Evolutionary conservation across 202 grass and related monocot species (phyloP), one percentile per base, ranked within the genome.

Genomic region (Carex arenaria): DNA sequence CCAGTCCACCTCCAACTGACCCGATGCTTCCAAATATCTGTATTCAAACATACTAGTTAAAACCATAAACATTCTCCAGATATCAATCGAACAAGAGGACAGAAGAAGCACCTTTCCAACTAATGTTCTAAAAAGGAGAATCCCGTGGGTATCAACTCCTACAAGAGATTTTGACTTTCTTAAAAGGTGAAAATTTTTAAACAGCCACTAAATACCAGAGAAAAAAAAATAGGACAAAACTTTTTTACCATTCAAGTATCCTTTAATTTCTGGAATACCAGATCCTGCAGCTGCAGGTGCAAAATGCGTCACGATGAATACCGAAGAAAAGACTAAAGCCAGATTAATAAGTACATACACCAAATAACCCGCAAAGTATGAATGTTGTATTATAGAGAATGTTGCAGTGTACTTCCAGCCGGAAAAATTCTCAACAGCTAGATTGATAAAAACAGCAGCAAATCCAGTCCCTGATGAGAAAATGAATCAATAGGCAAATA

Each of bases 1-100:
- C 93, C 85, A 98, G 80, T 79, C 96, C 96, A 80, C 96, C 96
- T 88, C 96, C 96, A 87, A 98, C 96, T 45, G 96, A 98, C 67
- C 96, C 96, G 73, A 98, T 98, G 89, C 96, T 98, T 84, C 96
- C 96, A 86, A 98, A 95, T 84, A 98, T 95, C 96, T 98, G 80
- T 84, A 86, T 38, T 60, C 64, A 86, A 60, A 89, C 47, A 56
- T 7, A 88, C 47, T 14, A 87, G 69, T 88, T 85, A 85, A 65
- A 90, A 78, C 40, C 86, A 80, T 47, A 83, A 57, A 85, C 53
- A 86, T 56, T 18, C 26, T 34, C 49, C 13, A 54, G 62, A 67
- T 18, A 52, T 64, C 54, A 61, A 49, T 68, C 47, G 52, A 31
- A 82, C 40, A 81, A 57, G 67, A 86, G 45, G 45, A 88, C 61